A percentile compares a stretch with the other conserved stretches of the same genome.
phyloP scores from a whole-genome alignment of 2,329 filamentous ascomycete species.

The Fusarium sterilihyphosum region DNA sequence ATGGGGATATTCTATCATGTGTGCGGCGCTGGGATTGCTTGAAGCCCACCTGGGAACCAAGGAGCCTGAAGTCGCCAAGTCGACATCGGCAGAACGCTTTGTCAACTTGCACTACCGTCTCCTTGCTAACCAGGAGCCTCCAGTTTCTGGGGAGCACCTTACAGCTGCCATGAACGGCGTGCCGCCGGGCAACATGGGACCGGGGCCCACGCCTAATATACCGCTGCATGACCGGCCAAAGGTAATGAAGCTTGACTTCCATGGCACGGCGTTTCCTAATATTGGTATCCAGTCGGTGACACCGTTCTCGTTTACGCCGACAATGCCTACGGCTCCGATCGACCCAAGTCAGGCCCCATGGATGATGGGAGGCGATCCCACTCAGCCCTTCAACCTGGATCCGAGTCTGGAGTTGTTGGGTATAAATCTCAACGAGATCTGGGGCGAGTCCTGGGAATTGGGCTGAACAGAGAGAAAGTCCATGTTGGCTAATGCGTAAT shows the following conservation, averaged over 20 bases:
- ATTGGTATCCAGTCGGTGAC: slow-evolving; percentile 52
- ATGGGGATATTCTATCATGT: slow-evolving; percentile 73
- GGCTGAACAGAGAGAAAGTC: slow-evolving; percentile 41
- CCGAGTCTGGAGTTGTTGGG: slow-evolving; percentile 64
- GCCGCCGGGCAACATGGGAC: slow-evolving; percentile 39
- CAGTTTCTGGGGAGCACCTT: slow-evolving; percentile 47
- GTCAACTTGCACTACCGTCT: slow-evolving; percentile 68
- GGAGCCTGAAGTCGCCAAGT: slow-evolving; percentile 66
- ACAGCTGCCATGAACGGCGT: slow-evolving; percentile 38
- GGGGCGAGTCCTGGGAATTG: slow-evolving; percentile 61
- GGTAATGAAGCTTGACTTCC: slow-evolving; percentile 49
- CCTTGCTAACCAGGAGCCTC: slow-evolving; percentile 63
- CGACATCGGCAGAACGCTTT: slow-evolving; percentile 67
- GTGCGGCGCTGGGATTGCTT: slow-evolving; percentile 66
- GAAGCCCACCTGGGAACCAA: slow-evolving; percentile 69
- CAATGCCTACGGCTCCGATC: slow-evolving; percentile 49
- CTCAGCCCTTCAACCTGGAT: slow-evolving; percentile 60
- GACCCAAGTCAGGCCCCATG: slow-evolving; percentile 49
- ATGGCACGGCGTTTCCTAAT: slow-evolving; percentile 44
- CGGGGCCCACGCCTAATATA: slow-evolving; percentile 45
- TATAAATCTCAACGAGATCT: slow-evolving; percentile 64
- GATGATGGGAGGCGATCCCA: slow-evolving; percentile 46
- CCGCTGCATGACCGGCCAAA: slow-evolving; percentile 52
- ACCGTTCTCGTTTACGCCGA: slow-evolving; percentile 52
- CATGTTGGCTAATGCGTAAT: slow-evolving; percentile 34